phyloP scores from a whole-genome alignment of 163 green algal species.

The Chlorella variabilis region DNA sequence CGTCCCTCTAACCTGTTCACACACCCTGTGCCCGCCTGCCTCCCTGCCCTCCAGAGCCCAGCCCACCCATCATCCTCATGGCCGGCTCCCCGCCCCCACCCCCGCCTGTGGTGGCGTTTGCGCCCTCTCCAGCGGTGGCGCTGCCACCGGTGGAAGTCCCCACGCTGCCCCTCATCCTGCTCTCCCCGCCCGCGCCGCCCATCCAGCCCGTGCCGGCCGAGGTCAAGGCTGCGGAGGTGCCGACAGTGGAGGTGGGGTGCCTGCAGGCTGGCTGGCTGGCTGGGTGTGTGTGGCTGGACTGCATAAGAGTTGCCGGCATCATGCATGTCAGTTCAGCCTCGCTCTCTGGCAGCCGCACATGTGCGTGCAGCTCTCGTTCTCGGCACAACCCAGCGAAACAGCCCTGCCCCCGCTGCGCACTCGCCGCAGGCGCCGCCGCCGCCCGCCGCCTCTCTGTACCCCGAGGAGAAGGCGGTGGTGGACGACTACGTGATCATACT shows the following conservation, averaged over 20 bases:
- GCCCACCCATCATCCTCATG: background rate
- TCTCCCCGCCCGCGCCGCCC: background rate
- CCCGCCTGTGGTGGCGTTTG: background rate
- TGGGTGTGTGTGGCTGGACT: too few species aligned
- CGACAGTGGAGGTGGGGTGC: background rate
- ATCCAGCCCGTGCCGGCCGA: background rate
- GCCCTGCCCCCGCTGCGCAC: background rate
- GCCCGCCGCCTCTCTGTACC: background rate
- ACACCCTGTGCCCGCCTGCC: background rate
- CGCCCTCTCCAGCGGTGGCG: background rate
- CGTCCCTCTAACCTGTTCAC: too few species aligned
- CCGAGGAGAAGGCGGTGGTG: conserved; percentile 16
- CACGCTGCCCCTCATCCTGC: background rate
- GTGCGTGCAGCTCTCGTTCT: background rate
- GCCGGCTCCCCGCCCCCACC: background rate
- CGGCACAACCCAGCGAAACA: too few species aligned
- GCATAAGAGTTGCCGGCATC: too few species aligned
- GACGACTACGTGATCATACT: conserved; percentile 34
- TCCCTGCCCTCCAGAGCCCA: background rate
- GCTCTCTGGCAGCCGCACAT: too few species aligned
- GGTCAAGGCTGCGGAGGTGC: background rate
- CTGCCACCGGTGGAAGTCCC: conserved; percentile 24
- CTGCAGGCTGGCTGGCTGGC: background rate
- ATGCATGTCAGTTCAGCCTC: too few species aligned
- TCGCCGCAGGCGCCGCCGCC: background rate